phyloP scores from a whole-genome alignment of 2,329 filamentous ascomycete species.

The Epichloe typhina region DNA sequence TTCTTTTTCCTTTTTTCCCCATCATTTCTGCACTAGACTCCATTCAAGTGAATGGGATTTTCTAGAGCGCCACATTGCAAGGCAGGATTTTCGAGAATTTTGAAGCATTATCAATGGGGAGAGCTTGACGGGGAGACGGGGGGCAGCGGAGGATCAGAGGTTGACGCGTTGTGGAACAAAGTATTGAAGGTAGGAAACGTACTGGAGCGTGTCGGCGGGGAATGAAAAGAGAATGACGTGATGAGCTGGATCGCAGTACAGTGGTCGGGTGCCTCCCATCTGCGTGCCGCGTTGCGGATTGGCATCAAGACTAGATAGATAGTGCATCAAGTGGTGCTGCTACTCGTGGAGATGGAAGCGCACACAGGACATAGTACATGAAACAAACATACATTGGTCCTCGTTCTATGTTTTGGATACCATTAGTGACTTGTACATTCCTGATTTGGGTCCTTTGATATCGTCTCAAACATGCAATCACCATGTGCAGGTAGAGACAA shows the following conservation, averaged over 20 bases:
- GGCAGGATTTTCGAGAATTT: not conserved
- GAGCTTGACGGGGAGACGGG: not conserved
- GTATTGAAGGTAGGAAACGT: not conserved
- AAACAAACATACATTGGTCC: conserved; percentile 1
- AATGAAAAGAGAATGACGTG: not conserved
- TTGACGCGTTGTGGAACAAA: not conserved
- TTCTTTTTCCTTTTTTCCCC: conserved; percentile 5
- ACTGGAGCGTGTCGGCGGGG: not conserved
- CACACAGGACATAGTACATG: not conserved
- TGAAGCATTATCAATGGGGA: conserved; percentile 2
- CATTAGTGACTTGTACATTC: not conserved
- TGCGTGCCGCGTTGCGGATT: conserved; percentile 1
- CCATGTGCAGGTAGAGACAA: too few relatives aligned
- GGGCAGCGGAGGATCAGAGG: too few relatives aligned
- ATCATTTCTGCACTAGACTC: conserved; percentile 13
- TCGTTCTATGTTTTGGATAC: not conserved
- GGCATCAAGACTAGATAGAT: conserved; percentile 1
- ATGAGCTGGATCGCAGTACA: not conserved
- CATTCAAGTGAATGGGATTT: conserved; percentile 22
- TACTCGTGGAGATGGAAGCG: conserved; percentile 3
- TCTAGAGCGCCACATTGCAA: conserved; percentile 1
- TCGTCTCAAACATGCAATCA: not conserved
- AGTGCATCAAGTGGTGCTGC: conserved; percentile 6
- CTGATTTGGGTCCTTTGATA: too few relatives aligned
- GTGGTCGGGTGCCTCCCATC: not conserved